Evolutionary conservation across 257 asterid genomes (phyloP).

Genomic region (Solanum sejunctum): DNA sequence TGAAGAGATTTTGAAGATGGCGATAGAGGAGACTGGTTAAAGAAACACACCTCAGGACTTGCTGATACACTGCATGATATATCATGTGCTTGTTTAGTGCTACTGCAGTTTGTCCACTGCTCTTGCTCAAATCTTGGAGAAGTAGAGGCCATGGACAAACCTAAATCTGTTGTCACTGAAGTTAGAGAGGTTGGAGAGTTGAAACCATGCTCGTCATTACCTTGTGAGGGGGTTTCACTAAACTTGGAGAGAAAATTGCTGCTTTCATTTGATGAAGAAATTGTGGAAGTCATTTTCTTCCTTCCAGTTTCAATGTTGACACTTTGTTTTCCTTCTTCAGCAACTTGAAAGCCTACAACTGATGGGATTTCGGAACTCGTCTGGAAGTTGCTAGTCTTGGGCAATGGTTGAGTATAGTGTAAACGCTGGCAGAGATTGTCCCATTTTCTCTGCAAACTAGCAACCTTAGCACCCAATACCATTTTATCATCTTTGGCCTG

Average conservation of each 20-base stretch:
- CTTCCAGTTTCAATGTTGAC: conserved; percentile 13
- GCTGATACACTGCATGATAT: conserved; percentile 1
- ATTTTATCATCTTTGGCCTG: conserved; percentile 73
- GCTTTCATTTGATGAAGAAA: conserved; percentile 17
- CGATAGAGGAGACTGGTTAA: conserved; percentile 6
- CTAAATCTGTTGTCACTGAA: conserved; percentile 53
- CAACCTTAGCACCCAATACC: conserved; percentile 31
- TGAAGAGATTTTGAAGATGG: conserved; percentile 11
- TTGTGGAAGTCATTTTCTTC: conserved; percentile 17
- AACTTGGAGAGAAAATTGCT: conserved; percentile 12
- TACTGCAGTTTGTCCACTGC: conserved; percentile 2
- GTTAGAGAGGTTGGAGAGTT: conserved; percentile 49
- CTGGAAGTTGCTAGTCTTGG: conserved; percentile 8
- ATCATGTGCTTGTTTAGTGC: not conserved
- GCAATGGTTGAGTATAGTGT: conserved; percentile 25
- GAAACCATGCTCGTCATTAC: conserved; percentile 7
- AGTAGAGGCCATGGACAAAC: conserved; percentile 27
- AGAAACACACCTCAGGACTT: not conserved
- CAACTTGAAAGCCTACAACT: conserved; percentile 37
- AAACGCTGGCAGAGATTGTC: conserved; percentile 43
- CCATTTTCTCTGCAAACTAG: conserved; percentile 54
- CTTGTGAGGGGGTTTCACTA: conserved; percentile 12
- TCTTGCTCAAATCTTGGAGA: conserved; percentile 16
- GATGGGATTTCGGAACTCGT: conserved; percentile 28
- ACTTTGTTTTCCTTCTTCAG: conserved; percentile 19